Evolutionary conservation across 2,329 filamentous ascomycete species (phyloP).

Genomic region (Sporothrix euskadiensis): DNA sequence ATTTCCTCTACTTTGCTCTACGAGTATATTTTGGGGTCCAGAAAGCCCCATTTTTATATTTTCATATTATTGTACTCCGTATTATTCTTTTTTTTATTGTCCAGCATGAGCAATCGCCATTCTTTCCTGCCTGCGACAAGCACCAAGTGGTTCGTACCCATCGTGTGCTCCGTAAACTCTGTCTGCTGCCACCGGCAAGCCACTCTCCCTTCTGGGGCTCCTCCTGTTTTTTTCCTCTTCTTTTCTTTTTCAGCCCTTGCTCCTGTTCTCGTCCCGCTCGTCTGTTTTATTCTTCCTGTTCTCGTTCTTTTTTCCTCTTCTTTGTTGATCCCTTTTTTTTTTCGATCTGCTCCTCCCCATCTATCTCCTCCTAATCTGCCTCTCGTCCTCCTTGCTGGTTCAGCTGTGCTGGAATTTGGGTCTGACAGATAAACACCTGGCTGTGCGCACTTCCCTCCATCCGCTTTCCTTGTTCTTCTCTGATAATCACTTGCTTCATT

Average conservation of each 20-base stretch:
- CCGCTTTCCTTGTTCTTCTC: background rate
- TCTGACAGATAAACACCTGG: constrained; percentile 12
- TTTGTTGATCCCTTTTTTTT: background rate
- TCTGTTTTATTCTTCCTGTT: background rate
- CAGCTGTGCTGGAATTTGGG: background rate
- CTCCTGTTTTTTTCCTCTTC: background rate
- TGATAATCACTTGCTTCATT: background rate
- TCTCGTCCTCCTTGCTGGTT: background rate
- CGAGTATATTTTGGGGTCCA: background rate
- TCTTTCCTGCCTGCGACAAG: background rate
- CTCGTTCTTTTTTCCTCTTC: background rate
- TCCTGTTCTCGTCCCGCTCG: background rate
- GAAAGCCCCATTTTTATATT: constrained; percentile 9
- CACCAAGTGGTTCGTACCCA: background rate
- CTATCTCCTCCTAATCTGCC: background rate
- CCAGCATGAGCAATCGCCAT: background rate
- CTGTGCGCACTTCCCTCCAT: background rate
- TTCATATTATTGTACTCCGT: background rate
- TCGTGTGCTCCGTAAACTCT: background rate
- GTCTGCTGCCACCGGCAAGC: background rate
- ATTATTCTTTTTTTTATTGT: background rate
- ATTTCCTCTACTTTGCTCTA: background rate
- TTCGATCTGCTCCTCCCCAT: background rate
- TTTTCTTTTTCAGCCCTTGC: no score
- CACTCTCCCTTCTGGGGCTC: background rate